Base-by-base conservation (phyloP, 139 green algal genomes). In the Auxenochlorella pyrenoidosa region DNA sequence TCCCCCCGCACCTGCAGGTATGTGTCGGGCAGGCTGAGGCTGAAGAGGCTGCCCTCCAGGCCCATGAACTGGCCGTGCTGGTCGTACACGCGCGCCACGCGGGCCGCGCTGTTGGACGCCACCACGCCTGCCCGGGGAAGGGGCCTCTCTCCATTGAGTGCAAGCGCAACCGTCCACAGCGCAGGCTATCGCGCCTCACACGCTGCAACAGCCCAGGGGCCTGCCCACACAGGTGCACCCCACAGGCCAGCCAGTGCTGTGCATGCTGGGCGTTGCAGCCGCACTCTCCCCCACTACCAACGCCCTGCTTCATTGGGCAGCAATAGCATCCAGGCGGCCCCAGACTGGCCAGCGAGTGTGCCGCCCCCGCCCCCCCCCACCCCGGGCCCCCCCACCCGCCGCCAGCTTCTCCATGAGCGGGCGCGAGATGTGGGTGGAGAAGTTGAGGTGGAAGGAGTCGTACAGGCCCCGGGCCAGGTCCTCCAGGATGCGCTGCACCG, bases 401-500 rank as follows among this genome's bases (percentile, higher is more conserved):
- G 96, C 96, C 28, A 98, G 87, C 75, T 92, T 87, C 89, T 99
- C 96, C 66, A 99, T 83, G 15, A 98, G 88, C 24, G 91, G 91
- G 30, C 86, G 90, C 5, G 95, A 88, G 30, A 98, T 84, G 38
- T 93, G 87, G 13, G 95, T 91, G 16, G 92, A 93, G 77, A 99
- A 99, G 91, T 99, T 99, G 47, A 99, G 85, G 91, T 99, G 92
- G 82, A 98, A 93, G 12, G 89, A 86, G 86, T 98, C 97, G 79
- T 99, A 99, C 41, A 99, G 90, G 0, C 92, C 93, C 1, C 83
- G 85, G 24, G 87, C 85, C 28, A 94, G 92, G 86, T 99, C 98
- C 5, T 90, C 60, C 34, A 80, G 84, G 51, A 99, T 96, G 18
- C 92, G 90, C 41, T 95, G 83, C 6, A 98, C 86, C 51, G 97